Conservation (phyloP, 177 flowering plant genomes). For the Vitis hybrid region DNA sequence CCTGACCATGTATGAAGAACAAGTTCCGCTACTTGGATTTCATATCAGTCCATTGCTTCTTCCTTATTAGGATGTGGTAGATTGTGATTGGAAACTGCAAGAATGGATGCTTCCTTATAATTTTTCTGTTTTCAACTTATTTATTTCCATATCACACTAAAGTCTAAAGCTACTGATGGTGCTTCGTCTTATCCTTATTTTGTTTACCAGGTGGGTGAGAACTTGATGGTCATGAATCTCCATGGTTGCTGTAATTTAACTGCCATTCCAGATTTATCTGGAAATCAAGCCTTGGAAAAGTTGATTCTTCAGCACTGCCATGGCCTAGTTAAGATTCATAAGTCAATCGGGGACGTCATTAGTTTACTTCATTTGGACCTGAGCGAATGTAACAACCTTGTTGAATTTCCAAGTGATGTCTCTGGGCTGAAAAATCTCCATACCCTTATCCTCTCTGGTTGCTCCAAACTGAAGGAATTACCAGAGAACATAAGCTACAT, state of each 20-base stretch:
- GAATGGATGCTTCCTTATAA: too few species aligned
- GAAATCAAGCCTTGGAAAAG: constrained; percentile 27
- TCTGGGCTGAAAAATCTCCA: constrained; percentile 42
- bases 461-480: constrained; percentile 29
- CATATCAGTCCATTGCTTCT: too few species aligned
- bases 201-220: constrained; percentile 31
- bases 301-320: constrained; percentile 35
- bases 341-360: constrained; percentile 32
- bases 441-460: constrained; percentile 36
- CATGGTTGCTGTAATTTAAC: constrained; percentile 23
- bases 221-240: constrained; percentile 42
- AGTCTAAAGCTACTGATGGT: too few species aligned
- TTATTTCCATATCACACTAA: too few species aligned
- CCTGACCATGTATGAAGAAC: too few species aligned
- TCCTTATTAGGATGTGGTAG: too few species aligned
- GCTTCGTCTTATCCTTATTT: neutral
- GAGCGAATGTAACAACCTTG: constrained; percentile 27
- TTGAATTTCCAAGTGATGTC: constrained; percentile 38
- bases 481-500: constrained; percentile 33
- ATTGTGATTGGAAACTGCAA: too few species aligned
- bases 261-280: constrained; percentile 45
- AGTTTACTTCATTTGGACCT: constrained; percentile 32
- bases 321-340: constrained; percentile 24
- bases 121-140: too few species aligned
- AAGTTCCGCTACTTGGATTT: too few species aligned